phyloP scores from a whole-genome alignment of 192 early-diverging fungal species.

The Backusella parvicylindrica region DNA sequence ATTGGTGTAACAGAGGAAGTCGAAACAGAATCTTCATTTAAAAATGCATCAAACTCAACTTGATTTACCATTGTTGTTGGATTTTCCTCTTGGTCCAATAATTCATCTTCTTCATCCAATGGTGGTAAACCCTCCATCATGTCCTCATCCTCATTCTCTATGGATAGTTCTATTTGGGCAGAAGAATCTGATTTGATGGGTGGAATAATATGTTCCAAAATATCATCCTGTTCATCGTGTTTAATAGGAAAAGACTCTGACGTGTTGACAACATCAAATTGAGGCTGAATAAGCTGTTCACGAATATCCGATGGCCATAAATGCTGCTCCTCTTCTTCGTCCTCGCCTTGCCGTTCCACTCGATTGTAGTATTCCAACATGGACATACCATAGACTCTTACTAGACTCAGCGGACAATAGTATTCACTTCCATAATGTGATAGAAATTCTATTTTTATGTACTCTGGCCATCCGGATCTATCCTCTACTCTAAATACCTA shows the following conservation, averaged over 20 bases:
- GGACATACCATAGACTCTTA: slow-evolving; percentile 85
- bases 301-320: slow-evolving; percentile 28
- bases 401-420: slow-evolving; percentile 86
- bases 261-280: slow-evolving; percentile 14
- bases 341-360: slow-evolving; percentile 39
- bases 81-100: not conserved
- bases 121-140: not conserved
- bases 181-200: not conserved
- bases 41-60: not conserved
- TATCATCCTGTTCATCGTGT: not conserved
- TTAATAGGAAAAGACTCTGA: slow-evolving; percentile 17
- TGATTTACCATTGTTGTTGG: not conserved
- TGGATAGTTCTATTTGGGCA: not conserved
- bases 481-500: slow-evolving; percentile 80
- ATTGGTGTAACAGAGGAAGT: not conserved
- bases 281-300: slow-evolving; percentile 21
- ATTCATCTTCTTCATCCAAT: not conserved
- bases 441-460: slow-evolving; percentile 83
- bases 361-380: slow-evolving; percentile 84
- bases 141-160: not conserved
- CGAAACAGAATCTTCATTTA: not conserved
- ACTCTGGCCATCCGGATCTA: slow-evolving; percentile 78
- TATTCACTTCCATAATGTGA: slow-evolving; percentile 87
- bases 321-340: slow-evolving; percentile 20
- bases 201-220: not conserved